Conservation (phyloP, 2,329 filamentous ascomycete species). For the Fusarium incarnatum region DNA sequence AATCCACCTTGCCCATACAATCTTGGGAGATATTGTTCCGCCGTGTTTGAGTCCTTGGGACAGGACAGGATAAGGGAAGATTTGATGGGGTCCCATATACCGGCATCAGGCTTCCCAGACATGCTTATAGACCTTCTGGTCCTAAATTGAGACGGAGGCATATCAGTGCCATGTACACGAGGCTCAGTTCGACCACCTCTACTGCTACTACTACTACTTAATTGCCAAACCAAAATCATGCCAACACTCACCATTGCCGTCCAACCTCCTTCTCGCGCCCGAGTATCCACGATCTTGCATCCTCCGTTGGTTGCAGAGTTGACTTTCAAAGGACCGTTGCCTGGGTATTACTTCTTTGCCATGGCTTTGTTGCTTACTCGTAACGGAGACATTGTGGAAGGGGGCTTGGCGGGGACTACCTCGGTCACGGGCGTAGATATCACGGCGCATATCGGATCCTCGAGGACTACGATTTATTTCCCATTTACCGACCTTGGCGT, state of each 20-base stretch:
- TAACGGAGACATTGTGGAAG: slow-evolving; percentile 34
- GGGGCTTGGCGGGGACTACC: slow-evolving; percentile 33
- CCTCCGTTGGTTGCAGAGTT: slow-evolving; percentile 44
- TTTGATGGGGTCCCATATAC: slow-evolving; percentile 4
- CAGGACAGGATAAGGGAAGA: neutral
- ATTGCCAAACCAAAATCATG: slow-evolving; percentile 16
- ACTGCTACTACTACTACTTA: neutral
- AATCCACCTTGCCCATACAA: neutral
- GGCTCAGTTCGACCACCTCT: neutral
- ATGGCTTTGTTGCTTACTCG: slow-evolving; percentile 42
- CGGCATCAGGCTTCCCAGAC: neutral
- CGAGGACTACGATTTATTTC: slow-evolving; percentile 37
- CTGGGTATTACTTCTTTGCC: slow-evolving; percentile 44
- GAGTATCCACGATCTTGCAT: slow-evolving; percentile 32
- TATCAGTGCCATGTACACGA: slow-evolving; percentile 8
- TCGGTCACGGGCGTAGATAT: slow-evolving; percentile 34
- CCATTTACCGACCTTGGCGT: slow-evolving; percentile 45
- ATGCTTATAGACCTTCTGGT: slow-evolving; percentile 10
- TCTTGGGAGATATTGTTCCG: neutral
- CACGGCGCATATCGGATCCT: slow-evolving; percentile 1
- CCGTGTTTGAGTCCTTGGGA: neutral
- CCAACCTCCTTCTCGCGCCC: slow-evolving; percentile 41
- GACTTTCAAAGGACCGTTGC: neutral
- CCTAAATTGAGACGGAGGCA: slow-evolving; percentile 2
- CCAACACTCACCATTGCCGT: slow-evolving; percentile 36